A percentile compares a stretch with the other conserved stretches of the same genome.
Conservation (phyloP, 495 filamentous ascomycete species). For the Aspergillus asperescens region DNA sequence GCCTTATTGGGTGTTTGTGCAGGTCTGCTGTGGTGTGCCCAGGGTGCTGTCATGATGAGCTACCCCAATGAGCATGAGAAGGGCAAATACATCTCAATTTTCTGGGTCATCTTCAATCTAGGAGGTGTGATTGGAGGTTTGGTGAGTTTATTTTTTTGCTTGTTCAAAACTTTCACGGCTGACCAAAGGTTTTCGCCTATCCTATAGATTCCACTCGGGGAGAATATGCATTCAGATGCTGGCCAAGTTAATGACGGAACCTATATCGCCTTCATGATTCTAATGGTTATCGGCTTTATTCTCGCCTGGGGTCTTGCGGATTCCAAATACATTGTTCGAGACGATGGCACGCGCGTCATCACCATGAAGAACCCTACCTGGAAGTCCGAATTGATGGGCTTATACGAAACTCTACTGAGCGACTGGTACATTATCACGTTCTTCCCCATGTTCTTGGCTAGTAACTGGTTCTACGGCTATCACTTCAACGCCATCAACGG, state of each 20-base stretch:
- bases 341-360: conserved; percentile 77
- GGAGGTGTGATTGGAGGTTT: conserved; percentile 87
- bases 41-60: conserved; percentile 94
- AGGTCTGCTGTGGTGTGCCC: conserved; percentile 83
- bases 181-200: background rate
- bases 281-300: conserved; percentile 71
- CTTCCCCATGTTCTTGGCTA: conserved; percentile 75
- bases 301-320: conserved; percentile 70
- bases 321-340: conserved; percentile 69
- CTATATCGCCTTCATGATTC: conserved; percentile 84
- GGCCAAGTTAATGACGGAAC: conserved; percentile 73
- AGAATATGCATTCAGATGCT: conserved; percentile 64
- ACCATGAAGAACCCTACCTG: conserved; percentile 83
- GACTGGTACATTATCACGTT: conserved; percentile 77
- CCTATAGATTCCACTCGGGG: conserved; percentile 72
- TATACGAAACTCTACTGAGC: conserved; percentile 64
- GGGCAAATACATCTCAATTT: conserved; percentile 82
- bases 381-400: conserved; percentile 70
- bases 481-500: conserved; percentile 50
- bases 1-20: conserved; percentile 66
- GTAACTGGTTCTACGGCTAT: conserved; percentile 50
- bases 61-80: conserved; percentile 80
- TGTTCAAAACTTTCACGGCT: background rate
- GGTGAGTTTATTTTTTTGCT: conserved; percentile 35
- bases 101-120: conserved; percentile 95